Evolutionary conservation across 2,329 filamentous ascomycete genomes (phyloP).

Genomic region (Periconia macrospinosa): DNA sequence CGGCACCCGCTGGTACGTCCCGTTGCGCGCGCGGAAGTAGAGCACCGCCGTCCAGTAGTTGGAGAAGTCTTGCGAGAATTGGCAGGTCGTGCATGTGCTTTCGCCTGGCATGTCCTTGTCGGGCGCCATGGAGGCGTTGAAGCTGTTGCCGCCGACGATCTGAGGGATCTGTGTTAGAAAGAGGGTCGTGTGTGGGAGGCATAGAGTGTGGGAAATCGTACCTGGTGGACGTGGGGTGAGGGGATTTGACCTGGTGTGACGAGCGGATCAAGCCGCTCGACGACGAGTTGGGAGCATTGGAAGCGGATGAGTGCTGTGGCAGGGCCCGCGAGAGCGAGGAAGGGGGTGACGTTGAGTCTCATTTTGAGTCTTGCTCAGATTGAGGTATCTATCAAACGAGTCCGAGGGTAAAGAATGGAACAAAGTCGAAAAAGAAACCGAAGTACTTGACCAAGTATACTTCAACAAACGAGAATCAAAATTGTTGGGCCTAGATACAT

Average conservation of each 20-base stretch:
- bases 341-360: not conserved
- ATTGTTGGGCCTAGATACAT: not conserved
- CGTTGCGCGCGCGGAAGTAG: slow-evolving; percentile 32
- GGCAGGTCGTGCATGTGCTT: slow-evolving; percentile 23
- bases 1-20: slow-evolving; percentile 42
- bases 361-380: not conserved
- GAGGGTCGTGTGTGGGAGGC: not conserved
- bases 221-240: slow-evolving; percentile 27
- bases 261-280: slow-evolving; percentile 27
- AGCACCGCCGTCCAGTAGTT: slow-evolving; percentile 32
- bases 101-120: slow-evolving; percentile 19
- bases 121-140: slow-evolving; percentile 20
- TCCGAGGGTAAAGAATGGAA: too few relatives aligned
- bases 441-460: not conserved
- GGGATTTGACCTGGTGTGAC: slow-evolving; percentile 22
- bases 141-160: slow-evolving; percentile 24
- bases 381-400: too few relatives aligned
- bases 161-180: not conserved
- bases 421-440: too few relatives aligned
- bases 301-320: slow-evolving; percentile 20
- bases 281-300: slow-evolving; percentile 29
- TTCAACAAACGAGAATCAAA: not conserved
- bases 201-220: not conserved
- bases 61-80: slow-evolving; percentile 18
- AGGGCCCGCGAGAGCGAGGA: slow-evolving; percentile 10